Percentiles rank a stretch among this genome's conserved stretches.
Conservation (phyloP, 495 filamentous ascomycete genomes). For the Aspergillus affinis region DNA sequence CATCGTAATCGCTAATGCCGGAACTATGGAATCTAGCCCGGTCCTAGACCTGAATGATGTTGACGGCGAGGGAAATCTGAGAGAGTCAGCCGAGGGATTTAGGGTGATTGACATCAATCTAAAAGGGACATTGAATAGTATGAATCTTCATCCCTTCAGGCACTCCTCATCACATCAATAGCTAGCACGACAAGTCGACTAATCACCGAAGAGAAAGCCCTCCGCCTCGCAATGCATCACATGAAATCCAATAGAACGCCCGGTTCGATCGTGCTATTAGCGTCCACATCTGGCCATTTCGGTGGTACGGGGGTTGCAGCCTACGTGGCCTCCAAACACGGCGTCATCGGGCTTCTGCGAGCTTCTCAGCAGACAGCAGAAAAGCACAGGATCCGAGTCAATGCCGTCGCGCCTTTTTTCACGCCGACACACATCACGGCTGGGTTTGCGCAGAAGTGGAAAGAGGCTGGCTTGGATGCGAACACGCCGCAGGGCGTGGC, state of each 20-base stretch:
- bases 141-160: not conserved
- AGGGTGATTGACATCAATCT: conserved; percentile 35
- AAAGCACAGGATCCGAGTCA: conserved; percentile 14
- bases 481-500: conserved; percentile 15
- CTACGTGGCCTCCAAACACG: conserved; percentile 21
- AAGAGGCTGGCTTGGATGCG: conserved; percentile 9
- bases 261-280: conserved; percentile 25
- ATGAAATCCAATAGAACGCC: conserved; percentile 12
- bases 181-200: not conserved
- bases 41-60: conserved; percentile 21
- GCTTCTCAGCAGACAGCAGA: conserved; percentile 9
- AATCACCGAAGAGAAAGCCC: conserved; percentile 12
- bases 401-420: conserved; percentile 20
- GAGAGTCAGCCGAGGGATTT: conserved; percentile 20
- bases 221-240: conserved; percentile 22
- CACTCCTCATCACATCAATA: not conserved
- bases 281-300: conserved; percentile 16
- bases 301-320: conserved; percentile 15
- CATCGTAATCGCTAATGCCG: conserved; percentile 67
- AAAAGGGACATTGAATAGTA: conserved; percentile 35
- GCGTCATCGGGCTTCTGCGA: conserved; percentile 16
- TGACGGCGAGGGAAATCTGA: conserved; percentile 21
- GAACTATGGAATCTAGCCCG: conserved; percentile 48
- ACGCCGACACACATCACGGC: conserved; percentile 13
- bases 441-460: conserved; percentile 11